Evolutionary conservation across 192 early-diverging fungal species (phyloP).

Genomic region (Coemansia sp.): DNA sequence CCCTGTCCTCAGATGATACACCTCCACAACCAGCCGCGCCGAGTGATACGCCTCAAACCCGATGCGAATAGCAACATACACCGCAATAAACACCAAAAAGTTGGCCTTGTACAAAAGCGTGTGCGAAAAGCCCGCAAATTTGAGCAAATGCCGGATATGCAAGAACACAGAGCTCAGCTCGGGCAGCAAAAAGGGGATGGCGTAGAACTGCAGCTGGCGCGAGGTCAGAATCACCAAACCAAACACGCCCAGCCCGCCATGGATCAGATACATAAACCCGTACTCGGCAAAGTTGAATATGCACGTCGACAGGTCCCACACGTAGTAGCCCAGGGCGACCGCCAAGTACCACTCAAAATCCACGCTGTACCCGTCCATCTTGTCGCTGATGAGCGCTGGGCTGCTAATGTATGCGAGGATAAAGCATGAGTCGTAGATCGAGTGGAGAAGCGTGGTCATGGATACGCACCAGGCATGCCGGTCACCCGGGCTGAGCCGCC

Average conservation of each 20-base stretch:
- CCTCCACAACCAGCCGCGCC: neutral
- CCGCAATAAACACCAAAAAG: slow-evolving; percentile 24
- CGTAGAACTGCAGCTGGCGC: slow-evolving; percentile 44
- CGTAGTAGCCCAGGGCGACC: slow-evolving; percentile 34
- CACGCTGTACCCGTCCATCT: slow-evolving; percentile 31
- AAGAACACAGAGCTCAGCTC: slow-evolving; percentile 47
- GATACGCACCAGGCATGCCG: slow-evolving; percentile 23
- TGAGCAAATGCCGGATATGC: slow-evolving; percentile 37
- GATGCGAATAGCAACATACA: slow-evolving; percentile 30
- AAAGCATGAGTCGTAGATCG: slow-evolving; percentile 24
- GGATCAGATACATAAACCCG: slow-evolving; percentile 39
- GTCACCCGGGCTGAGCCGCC: slow-evolving; percentile 8
- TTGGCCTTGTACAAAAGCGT: slow-evolving; percentile 37
- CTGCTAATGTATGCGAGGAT: slow-evolving; percentile 16
- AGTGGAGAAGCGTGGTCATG: slow-evolving; percentile 9
- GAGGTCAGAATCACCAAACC: slow-evolving; percentile 34
- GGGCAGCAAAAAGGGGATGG: slow-evolving; percentile 41
- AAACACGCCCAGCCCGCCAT: slow-evolving; percentile 32
- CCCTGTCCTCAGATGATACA: slow-evolving; percentile 12
- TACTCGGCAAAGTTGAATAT: slow-evolving; percentile 21
- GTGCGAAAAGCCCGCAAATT: slow-evolving; percentile 7
- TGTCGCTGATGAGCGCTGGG: slow-evolving; percentile 14
- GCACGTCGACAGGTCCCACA: slow-evolving; percentile 42
- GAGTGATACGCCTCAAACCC: slow-evolving; percentile 42
- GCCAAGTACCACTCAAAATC: slow-evolving; percentile 33